Evolutionary conservation across 768 basidiomycete genomes (phyloP), one percentile per base, ranked within the genome.

Genomic region (Chalciporus chontae): DNA sequence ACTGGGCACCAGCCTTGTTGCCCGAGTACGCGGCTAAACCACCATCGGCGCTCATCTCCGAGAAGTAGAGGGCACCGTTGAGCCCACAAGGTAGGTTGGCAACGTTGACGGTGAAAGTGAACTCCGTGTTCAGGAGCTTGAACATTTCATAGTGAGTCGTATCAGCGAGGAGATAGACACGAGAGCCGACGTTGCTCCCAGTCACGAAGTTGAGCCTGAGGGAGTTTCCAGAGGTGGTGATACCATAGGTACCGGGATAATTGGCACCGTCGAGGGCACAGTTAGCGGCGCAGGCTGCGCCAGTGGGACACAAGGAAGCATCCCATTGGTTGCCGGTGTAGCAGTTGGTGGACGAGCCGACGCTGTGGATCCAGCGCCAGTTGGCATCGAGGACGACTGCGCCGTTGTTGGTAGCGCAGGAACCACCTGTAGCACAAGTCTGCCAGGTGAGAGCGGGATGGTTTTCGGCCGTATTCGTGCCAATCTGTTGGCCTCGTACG

Each of bases 61-160:
- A 67, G 67, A 83, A 79, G 71, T 83, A 83, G 48, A 83, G 68
- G 10, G 80, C 80, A 56, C 77, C 81, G 63, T 83, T 83, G 59
- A 83, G 72, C 51, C 80, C 80, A 57, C 80, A 81, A 6, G 75
- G 74, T 44, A 81, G 74, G 53, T 78, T 68, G 52, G 78, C 77
- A 49, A 81, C 71, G 61, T 81, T 79, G 64, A 81, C 77, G 68
- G 79, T 78, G 67, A 81, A 80, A 18, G 76, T 72, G 69, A 81
- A 80, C 67, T 81, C 79, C 59, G 76, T 71, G 67, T 80, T 79
- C 56, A 69, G 58, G 61, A 77, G 68, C 63, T 78, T 72, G 74
- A 81, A 80, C 57, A 67, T 56, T 63, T 71, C 50, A 69, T 81
- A 81, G 39, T 61, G 48, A 51, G 64, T 60, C 45, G 73, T 71